Base-by-base conservation (phyloP, 441 rosid species). In the Macaranga tanarius region DNA sequence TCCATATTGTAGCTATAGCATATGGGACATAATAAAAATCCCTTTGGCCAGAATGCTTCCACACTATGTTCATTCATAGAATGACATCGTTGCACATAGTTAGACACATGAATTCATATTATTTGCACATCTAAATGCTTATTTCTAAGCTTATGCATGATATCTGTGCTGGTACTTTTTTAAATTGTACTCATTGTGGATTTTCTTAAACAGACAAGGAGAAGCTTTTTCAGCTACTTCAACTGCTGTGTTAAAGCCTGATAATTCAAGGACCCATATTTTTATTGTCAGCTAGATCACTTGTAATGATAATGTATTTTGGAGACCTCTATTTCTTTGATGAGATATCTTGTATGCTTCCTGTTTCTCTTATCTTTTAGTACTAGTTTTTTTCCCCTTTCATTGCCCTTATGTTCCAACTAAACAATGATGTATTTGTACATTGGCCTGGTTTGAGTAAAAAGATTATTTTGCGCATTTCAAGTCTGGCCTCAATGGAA, bases 221-320 rank as follows among this genome's bases (percentile, higher is more conserved):
- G 90, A 84, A 87, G 97, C 78, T 72, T 94, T 75, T 84, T 94
- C 78, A 88, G 95, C 87, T 93, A 76, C 88, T 92, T 94, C 92
- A 90, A 81, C 88, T 95, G 99, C 67, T 91, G 97, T 54, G 89
- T 84, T 45, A 95, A 86, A 83, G 97, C 97, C 28, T 87, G 84
- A 90, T 71, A 59, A 34, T 23, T 31, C 7, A 38, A 20, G 58
- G 23, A 42, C 12, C 2, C 19, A 8, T 62, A 26, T 12, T 48
- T 48, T 10, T 31, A 31, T 57, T 10, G 38, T 26, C 56, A 44
- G 38, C 20, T 34, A n/a, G 13, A 45, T 69, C 65, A 16, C 26
- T 15, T 57, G 72, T 68, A 56, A 56, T 65, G 77, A 44, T 42
- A 34, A n/a, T 66, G 73, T 75, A 67, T 7, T 59, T 67, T 10